Conservation (phyloP, 257 asterid genomes). For the Solanum habrochaites region DNA sequence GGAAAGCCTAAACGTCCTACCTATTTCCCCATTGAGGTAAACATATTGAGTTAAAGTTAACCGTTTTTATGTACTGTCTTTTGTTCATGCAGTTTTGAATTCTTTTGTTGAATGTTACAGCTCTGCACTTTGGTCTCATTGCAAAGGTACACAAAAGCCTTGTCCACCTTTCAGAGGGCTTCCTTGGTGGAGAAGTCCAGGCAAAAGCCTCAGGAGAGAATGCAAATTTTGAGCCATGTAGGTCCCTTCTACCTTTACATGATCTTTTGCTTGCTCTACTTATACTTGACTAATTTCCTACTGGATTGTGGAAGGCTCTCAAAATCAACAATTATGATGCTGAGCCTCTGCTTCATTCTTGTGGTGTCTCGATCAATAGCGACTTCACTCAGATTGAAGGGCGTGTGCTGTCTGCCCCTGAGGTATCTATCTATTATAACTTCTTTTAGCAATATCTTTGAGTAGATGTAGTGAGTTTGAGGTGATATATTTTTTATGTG, state of each 20-base stretch:
- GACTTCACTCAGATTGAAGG: slow-evolving; percentile 76
- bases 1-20: slow-evolving; percentile 87
- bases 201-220: slow-evolving; percentile 80
- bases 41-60: not conserved
- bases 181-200: slow-evolving; percentile 78
- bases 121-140: slow-evolving; percentile 61
- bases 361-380: slow-evolving; percentile 50
- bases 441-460: not conserved
- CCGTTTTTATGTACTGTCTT: not conserved
- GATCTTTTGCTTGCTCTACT: not conserved
- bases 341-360: slow-evolving; percentile 67
- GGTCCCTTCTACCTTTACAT: not conserved
- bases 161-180: slow-evolving; percentile 63
- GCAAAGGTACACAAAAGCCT: slow-evolving; percentile 80
- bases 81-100: not conserved
- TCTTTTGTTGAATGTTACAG: slow-evolving; percentile 15
- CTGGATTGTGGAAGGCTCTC: slow-evolving; percentile 45
- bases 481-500: not conserved
- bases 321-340: slow-evolving; percentile 61
- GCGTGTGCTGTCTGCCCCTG: slow-evolving; percentile 70
- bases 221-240: slow-evolving; percentile 53
- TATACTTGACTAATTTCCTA: not conserved
- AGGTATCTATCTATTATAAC: slow-evolving; percentile 17
- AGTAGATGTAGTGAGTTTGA: not conserved
- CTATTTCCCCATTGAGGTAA: slow-evolving; percentile 81